Conservation (phyloP, 1,284 basidiomycete species). For the Lentinus polychrous region DNA sequence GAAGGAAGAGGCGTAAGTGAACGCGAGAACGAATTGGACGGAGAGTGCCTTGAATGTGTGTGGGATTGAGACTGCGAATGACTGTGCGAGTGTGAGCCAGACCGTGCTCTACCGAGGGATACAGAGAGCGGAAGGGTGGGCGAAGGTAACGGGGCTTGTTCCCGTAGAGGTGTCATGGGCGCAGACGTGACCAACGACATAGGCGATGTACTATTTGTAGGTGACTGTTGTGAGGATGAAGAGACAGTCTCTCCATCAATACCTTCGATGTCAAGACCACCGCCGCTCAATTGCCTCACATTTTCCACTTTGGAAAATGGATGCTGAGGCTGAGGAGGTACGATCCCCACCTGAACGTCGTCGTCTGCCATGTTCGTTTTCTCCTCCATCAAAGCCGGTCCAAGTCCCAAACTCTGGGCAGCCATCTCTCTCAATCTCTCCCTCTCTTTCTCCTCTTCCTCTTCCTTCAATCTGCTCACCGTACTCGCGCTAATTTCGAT, state of each 20-base stretch:
- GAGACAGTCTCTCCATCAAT: conserved; percentile 1
- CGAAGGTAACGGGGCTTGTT: not conserved
- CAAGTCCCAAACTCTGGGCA: conserved; percentile 66
- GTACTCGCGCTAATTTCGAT: conserved; percentile 61
- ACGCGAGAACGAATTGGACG: conserved; percentile 4
- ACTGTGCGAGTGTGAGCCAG: conserved; percentile 9
- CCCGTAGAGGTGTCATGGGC: no score
- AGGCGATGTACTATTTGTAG: no score
- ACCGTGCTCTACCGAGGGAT: conserved; percentile 13
- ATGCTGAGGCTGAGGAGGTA: not conserved
- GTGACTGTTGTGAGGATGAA: no score
- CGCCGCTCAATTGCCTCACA: no score
- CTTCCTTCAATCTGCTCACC: conserved; percentile 18
- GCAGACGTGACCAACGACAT: no score
- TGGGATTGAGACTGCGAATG: not conserved
- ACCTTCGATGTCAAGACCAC: not conserved
- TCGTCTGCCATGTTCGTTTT: conserved; percentile 1
- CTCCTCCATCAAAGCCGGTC: conserved; percentile 27
- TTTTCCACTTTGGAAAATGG: no score
- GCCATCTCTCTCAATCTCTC: conserved; percentile 66
- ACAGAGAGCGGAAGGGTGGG: not conserved
- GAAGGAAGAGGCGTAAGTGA: not conserved
- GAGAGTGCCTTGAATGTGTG: conserved; percentile 5
- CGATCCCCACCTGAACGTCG: not conserved
- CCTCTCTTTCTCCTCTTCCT: conserved; percentile 62